These are phyloP conservation scores for Hymenoscyphus fructigenus DNA, from an alignment of 2,329 filamentous ascomycete species.

Conservation along the genomic window DNA sequence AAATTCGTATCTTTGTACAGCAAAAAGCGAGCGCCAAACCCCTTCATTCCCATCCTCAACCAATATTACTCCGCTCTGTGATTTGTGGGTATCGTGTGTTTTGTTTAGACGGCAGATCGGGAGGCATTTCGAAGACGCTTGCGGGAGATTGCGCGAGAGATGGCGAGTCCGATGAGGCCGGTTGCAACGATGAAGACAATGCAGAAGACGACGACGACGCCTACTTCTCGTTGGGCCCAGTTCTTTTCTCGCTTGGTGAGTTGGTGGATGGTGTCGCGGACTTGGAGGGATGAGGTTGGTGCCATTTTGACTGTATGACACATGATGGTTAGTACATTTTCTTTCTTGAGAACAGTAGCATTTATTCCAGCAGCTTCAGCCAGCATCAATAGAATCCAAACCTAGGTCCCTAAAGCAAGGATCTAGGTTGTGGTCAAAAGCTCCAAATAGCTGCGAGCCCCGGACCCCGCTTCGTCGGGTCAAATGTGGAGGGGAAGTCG, in stretches of 20 bases:
- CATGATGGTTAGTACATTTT: neutral
- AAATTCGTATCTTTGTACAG: neutral
- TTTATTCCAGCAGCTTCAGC: neutral
- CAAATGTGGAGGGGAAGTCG: neutral
- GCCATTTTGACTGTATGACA: constrained; percentile 8
- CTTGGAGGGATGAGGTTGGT: constrained; percentile 6
- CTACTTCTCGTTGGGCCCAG: constrained; percentile 56
- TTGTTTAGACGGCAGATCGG: constrained; percentile 10
- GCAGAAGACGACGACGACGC: constrained; percentile 62
- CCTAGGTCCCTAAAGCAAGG: neutral
- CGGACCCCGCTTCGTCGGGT: neutral
- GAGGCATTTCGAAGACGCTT: constrained; percentile 18
- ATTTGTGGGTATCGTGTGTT: neutral
- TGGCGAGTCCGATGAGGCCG: constrained; percentile 50
- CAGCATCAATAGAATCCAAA: no score
- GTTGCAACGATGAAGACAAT: constrained; percentile 56
- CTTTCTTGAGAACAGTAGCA: neutral
- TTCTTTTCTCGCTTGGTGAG: constrained; percentile 51
- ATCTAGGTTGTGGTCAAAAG: neutral
- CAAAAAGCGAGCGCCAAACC: neutral
- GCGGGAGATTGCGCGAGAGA: constrained; percentile 45
- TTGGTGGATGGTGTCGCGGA: constrained; percentile 34
- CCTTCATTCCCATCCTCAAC: neutral
- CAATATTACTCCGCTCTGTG: neutral
- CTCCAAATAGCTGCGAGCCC: neutral